phyloP scores from a whole-genome alignment of 768 basidiomycete species.

The Tubosaeta brunneosetosa region DNA sequence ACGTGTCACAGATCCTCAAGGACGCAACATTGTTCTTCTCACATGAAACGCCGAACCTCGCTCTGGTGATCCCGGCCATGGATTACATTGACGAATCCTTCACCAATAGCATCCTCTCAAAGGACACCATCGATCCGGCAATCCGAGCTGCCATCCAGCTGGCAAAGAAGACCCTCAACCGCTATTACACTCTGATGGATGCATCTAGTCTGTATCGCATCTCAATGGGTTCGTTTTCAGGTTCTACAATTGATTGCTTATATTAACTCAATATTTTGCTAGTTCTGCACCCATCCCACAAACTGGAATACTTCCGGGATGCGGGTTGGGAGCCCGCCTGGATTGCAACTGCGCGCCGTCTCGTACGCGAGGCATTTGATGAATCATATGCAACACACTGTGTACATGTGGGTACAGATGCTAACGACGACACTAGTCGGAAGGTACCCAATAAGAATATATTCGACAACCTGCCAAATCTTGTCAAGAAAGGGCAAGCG shows the following conservation, averaged over 20 bases:
- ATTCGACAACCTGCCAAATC: background rate
- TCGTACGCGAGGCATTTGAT: background rate
- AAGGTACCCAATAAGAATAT: background rate
- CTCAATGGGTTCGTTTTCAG: background rate
- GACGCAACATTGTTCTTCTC: background rate
- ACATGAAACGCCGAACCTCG: background rate
- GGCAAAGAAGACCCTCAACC: background rate
- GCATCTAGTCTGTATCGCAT: background rate
- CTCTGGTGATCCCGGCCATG: background rate
- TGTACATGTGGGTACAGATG: background rate
- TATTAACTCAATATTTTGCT: background rate
- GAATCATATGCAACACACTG: background rate
- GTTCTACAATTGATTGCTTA: too few species aligned
- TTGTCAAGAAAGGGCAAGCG: background rate
- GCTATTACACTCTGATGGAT: background rate
- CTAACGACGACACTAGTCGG: background rate
- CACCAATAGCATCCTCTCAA: background rate
- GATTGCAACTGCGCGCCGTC: background rate
- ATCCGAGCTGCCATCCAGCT: background rate
- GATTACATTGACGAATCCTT: background rate
- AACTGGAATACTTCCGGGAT: background rate
- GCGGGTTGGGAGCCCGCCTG: background rate
- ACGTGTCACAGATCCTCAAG: background rate
- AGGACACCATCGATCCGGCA: background rate
- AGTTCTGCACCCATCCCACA: background rate